Evolutionary conservation across 169 alveolate genomes (phyloP).

Genomic region (Theileria orientalis): DNA sequence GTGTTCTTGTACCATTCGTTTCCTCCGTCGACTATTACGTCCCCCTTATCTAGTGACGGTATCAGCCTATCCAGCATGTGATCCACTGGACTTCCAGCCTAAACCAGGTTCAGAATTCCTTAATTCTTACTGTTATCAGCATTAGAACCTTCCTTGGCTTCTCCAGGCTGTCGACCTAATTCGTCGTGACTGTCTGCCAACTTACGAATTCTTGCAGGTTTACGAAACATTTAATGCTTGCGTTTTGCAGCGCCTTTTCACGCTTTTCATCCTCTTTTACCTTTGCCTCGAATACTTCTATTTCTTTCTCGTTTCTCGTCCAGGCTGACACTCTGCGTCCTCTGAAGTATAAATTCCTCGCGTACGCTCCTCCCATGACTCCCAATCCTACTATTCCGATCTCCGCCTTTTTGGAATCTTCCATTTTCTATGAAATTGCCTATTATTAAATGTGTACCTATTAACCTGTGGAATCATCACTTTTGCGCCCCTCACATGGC

Average conservation of each 20-base stretch:
- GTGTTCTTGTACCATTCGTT: constrained; percentile 83
- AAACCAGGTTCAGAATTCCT: background rate
- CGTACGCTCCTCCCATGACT: constrained; percentile 82
- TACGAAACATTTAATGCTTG: constrained; percentile 5
- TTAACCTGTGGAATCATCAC: too few species aligned
- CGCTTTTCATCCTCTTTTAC: background rate
- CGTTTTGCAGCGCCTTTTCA: background rate
- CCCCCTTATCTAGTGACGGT: constrained; percentile 65
- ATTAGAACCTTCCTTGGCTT: constrained; percentile 76
- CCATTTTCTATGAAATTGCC: constrained; percentile 13
- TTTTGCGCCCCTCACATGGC: background rate
- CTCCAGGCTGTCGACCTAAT: constrained; percentile 64
- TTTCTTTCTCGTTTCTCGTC: constrained; percentile 30
- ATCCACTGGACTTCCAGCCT: constrained; percentile 66
- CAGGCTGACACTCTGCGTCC: constrained; percentile 79
- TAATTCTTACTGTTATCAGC: constrained; percentile 69
- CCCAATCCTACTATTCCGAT: constrained; percentile 82
- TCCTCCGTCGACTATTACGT: constrained; percentile 81
- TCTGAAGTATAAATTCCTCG: constrained; percentile 72
- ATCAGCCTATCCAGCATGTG: constrained; percentile 26
- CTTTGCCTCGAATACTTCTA: constrained; percentile 20
- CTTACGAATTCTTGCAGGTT: constrained; percentile 67
- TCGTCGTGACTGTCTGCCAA: background rate
- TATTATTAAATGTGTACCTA: too few species aligned
- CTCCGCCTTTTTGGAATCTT: constrained; percentile 58